A percentile compares a stretch with the other conserved stretches of the same genome.
Conservation (phyloP, 768 basidiomycete species). For the Mycena sanguinolenta region DNA sequence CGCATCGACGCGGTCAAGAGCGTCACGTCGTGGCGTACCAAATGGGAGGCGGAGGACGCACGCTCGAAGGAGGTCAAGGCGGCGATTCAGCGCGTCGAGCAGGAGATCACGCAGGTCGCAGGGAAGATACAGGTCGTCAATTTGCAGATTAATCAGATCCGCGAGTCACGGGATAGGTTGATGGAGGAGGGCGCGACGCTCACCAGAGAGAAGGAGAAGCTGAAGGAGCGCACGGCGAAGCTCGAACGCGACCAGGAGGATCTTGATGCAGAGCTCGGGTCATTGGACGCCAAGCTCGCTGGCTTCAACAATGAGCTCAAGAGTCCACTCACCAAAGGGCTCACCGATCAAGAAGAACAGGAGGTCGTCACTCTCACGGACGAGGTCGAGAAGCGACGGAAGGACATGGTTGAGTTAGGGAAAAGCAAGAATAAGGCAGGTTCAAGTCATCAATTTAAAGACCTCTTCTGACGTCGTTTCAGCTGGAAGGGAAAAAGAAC, state of each 20-base stretch:
- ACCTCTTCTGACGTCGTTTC: constrained; percentile 15
- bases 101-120: constrained; percentile 83
- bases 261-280: constrained; percentile 76
- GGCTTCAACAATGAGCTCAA: constrained; percentile 79
- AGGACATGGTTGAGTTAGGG: constrained; percentile 75
- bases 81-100: constrained; percentile 80
- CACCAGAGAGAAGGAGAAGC: constrained; percentile 77
- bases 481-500: constrained; percentile 85
- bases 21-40: constrained; percentile 81
- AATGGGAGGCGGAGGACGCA: constrained; percentile 74
- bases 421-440: constrained; percentile 80
- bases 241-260: constrained; percentile 80
- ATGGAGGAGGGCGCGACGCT: constrained; percentile 71
- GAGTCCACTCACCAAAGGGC: constrained; percentile 79
- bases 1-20: constrained; percentile 89
- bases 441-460: constrained; percentile 1
- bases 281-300: constrained; percentile 71
- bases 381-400: constrained; percentile 83
- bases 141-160: constrained; percentile 78
- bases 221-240: constrained; percentile 69
- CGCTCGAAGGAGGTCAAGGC: constrained; percentile 82
- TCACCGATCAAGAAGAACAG: constrained; percentile 80
- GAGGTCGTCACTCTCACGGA: constrained; percentile 76
- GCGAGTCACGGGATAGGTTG: constrained; percentile 76
- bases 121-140: constrained; percentile 80